These are phyloP conservation scores for Kitagawia praeruptora DNA, from an alignment of 129 eudicot genomes.

Conservation along the genomic window DNA sequence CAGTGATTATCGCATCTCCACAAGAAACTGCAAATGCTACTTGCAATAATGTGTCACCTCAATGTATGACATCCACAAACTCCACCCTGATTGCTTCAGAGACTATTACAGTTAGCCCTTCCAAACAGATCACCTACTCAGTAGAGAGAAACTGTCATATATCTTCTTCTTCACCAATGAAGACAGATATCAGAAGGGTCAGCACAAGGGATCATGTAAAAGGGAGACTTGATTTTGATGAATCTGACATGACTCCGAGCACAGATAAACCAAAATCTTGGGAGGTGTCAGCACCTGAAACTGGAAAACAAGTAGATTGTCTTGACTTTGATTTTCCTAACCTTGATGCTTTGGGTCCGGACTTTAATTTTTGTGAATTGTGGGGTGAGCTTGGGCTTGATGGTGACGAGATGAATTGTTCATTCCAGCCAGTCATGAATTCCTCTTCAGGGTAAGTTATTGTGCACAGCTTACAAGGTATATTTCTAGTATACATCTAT, in stretches of 20 bases:
- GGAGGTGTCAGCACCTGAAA: slow-evolving; percentile 38
- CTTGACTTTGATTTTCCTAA: slow-evolving; percentile 71
- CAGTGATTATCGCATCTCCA: slow-evolving; percentile 49
- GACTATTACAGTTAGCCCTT: slow-evolving; percentile 74
- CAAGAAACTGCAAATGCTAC: slow-evolving; percentile 36
- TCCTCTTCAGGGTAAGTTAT: slow-evolving; percentile 58
- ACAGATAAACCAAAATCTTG: slow-evolving; percentile 33
- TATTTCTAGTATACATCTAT: neutral
- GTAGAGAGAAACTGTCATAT: slow-evolving; percentile 61
- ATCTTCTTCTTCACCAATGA: slow-evolving; percentile 56
- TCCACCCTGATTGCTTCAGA: slow-evolving; percentile 69
- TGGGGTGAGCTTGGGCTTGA: slow-evolving; percentile 61
- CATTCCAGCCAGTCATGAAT: slow-evolving; percentile 28
- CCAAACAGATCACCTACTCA: slow-evolving; percentile 54
- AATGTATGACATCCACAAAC: slow-evolving; percentile 50
- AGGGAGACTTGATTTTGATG: slow-evolving; percentile 76
- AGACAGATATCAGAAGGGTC: slow-evolving; percentile 34
- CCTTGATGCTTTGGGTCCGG: slow-evolving; percentile 59
- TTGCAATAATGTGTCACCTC: slow-evolving; percentile 36
- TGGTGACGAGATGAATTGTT: slow-evolving; percentile 23
- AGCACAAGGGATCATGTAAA: slow-evolving; percentile 62
- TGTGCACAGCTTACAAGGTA: neutral
- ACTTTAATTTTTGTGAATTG: slow-evolving; percentile 57
- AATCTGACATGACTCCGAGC: slow-evolving; percentile 30
- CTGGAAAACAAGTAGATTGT: slow-evolving; percentile 45